Evolutionary conservation across 2,329 filamentous ascomycete genomes (phyloP), one percentile per base, ranked within the genome.

Genomic region (Colletotrichum kahawae): DNA sequence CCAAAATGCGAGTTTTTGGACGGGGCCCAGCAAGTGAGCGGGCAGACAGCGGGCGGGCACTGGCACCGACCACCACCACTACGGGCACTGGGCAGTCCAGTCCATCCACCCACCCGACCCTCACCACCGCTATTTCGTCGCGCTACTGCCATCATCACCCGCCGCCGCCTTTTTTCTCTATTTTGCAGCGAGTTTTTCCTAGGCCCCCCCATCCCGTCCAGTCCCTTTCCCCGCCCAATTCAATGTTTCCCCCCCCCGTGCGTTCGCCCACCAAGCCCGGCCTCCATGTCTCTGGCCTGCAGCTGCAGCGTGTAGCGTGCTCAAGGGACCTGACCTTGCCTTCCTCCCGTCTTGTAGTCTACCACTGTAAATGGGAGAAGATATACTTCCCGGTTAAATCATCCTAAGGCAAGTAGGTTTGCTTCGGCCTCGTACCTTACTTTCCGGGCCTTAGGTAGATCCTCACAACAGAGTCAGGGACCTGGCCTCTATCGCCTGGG

Each of bases 41-140:
- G 43, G 43, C 43, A 16, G 43, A 21, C 43, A 12, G 43, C 43
- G n/a, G 36, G 67, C 65, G 51, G 65, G 65, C 65, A 68, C 31
- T 57, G 54, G 54, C 43, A 66, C 59, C 64, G 68, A 70, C 68
- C 68, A 62, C 43, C 43, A 51, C 43, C 43, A 51, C 43, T 21
- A 51, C 43, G 43, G 43, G 43, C 43, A 51, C 43, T 21, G 43
- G 43, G n/a, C 43, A 51, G 38, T 48, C 38, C 38, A 43, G 38
- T 48, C 38, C 18, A 66, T 48, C 38, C 18, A 66, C 38, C 27
- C 21, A n/a, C 63, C 38, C 27, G 14, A n/a, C 63, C 48, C 24
- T 67, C 71, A 66, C 71, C 48, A 74, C 67, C 67, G 65, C 59
- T 70, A 57, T 69, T 72, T 63, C 36, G 43, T 21, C 70, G 64